phyloP scores from a whole-genome alignment of 257 asterid genomes.

The Knoxia roxburghii region DNA sequence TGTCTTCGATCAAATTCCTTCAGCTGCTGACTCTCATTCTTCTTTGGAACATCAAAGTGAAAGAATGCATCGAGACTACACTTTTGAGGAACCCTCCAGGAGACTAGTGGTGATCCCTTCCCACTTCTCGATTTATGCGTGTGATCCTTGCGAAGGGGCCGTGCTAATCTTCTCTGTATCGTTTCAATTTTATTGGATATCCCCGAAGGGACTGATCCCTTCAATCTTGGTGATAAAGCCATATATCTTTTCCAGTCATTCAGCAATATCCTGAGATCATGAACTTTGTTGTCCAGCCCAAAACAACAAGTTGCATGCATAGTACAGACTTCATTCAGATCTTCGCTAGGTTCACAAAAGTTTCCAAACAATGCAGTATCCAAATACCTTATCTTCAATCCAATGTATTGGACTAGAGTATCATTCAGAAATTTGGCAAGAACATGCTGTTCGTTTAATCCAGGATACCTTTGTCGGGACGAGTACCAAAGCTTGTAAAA shows the following conservation, averaged over 20 bases:
- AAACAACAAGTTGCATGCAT: constrained; percentile 82
- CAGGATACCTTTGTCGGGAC: constrained; percentile 44
- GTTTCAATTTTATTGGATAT: too few relatives aligned
- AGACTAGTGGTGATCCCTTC: constrained; percentile 18
- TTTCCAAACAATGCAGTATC: constrained; percentile 61
- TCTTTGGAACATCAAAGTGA: constrained; percentile 5
- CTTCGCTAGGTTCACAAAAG: constrained; percentile 73
- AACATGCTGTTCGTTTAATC: constrained; percentile 71
- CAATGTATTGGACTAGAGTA: constrained; percentile 35
- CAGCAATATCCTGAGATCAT: constrained; percentile 65
- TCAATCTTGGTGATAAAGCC: constrained; percentile 34
- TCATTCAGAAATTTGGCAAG: constrained; percentile 49
- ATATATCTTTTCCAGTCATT: constrained; percentile 52
- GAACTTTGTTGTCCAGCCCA: constrained; percentile 59
- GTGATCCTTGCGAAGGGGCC: too few relatives aligned
- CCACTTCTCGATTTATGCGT: too few relatives aligned
- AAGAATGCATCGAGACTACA: constrained; percentile 52
- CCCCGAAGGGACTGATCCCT: too few relatives aligned
- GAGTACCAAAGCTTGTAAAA: constrained; percentile 71
- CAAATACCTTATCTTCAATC: constrained; percentile 52
- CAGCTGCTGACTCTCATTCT: constrained; percentile 8
- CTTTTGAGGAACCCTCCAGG: constrained; percentile 78
- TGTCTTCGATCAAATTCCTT: constrained; percentile 1
- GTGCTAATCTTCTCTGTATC: too few relatives aligned
- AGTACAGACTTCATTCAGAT: constrained; percentile 56